Percentiles rank a stretch among this genome's conserved stretches.
Evolutionary conservation across 371 early-diverging fungal genomes (phyloP).

Genomic region (Rhizopus sp.): DNA sequence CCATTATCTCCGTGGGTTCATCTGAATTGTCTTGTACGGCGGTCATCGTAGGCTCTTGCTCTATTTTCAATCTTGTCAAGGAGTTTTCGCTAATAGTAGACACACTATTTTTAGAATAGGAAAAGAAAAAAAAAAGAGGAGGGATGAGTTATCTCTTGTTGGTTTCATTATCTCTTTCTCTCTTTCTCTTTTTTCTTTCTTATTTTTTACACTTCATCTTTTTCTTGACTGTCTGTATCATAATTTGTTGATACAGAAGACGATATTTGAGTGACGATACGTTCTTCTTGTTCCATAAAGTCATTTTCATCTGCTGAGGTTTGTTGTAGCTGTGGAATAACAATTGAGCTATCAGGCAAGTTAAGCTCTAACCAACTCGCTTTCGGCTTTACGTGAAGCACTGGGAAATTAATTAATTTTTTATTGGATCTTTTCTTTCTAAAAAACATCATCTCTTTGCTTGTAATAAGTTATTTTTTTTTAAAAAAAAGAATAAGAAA

Average conservation of each 20-base stretch:
- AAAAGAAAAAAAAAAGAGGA: not conserved
- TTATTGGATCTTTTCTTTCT: constrained; percentile 8
- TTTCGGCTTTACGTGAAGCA: not conserved
- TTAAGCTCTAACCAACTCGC: constrained; percentile 2
- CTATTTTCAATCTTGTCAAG: not conserved
- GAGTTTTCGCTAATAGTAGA: not conserved
- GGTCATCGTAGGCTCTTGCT: too few species aligned
- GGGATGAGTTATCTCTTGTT: not conserved
- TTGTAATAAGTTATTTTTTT: not conserved
- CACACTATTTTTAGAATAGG: not conserved
- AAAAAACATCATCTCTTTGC: constrained; percentile 12
- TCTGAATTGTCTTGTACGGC: not conserved
- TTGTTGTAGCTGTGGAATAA: not conserved
- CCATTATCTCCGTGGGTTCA: not conserved
- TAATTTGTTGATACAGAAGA: too few species aligned
- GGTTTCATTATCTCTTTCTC: not conserved
- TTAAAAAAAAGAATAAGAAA: not conserved
- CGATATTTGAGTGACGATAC: too few species aligned
- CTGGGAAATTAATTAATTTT: not conserved
- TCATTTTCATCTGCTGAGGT: too few species aligned
- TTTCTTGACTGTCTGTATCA: too few species aligned
- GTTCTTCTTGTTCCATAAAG: too few species aligned
- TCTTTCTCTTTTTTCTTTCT: not conserved
- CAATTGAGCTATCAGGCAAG: not conserved
- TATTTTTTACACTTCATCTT: too few species aligned